Percentiles rank a stretch among this genome's conserved stretches.
phyloP scores from a whole-genome alignment of 306 rosid species.

The Cyamopsis tetragonoloba region DNA sequence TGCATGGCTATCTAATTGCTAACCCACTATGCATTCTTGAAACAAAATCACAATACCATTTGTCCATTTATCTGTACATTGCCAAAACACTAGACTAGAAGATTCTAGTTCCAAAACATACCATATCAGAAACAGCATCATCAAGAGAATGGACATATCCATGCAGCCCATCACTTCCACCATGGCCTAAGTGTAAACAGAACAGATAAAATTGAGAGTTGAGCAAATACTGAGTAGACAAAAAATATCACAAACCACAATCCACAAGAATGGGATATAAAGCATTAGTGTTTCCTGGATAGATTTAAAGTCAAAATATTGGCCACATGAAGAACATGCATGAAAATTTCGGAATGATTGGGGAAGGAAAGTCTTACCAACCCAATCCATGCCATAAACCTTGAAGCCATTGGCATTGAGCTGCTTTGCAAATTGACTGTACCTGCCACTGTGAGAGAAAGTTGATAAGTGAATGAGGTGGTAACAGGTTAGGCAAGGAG shows the following conservation, averaged over 20 bases:
- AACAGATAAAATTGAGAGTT: not conserved
- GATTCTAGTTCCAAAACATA: slow-evolving; percentile 26
- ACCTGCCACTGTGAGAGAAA: slow-evolving; percentile 61
- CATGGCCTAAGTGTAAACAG: slow-evolving; percentile 52
- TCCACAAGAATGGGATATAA: not conserved
- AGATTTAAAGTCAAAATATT: not conserved
- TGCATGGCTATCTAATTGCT: not conserved
- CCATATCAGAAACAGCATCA: slow-evolving; percentile 74
- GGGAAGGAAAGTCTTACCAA: slow-evolving; percentile 57
- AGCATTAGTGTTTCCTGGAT: not conserved
- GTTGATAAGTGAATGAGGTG: not conserved
- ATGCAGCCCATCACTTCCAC: slow-evolving; percentile 88
- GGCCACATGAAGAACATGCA: not conserved
- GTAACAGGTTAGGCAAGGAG: not conserved
- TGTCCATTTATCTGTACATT: not conserved
- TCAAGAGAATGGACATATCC: slow-evolving; percentile 83
- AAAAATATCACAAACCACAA: not conserved
- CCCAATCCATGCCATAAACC: slow-evolving; percentile 90
- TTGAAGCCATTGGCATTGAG: slow-evolving; percentile 71
- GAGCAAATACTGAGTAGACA: not conserved
- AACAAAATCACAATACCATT: not conserved
- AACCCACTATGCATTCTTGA: not conserved
- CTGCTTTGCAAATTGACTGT: slow-evolving; percentile 60
- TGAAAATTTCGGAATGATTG: too few species aligned
- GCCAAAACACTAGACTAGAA: not conserved